These are phyloP conservation scores for Solanum pimpinellifolium DNA, from an alignment of 257 asterid species.

Conservation along the genomic window DNA sequence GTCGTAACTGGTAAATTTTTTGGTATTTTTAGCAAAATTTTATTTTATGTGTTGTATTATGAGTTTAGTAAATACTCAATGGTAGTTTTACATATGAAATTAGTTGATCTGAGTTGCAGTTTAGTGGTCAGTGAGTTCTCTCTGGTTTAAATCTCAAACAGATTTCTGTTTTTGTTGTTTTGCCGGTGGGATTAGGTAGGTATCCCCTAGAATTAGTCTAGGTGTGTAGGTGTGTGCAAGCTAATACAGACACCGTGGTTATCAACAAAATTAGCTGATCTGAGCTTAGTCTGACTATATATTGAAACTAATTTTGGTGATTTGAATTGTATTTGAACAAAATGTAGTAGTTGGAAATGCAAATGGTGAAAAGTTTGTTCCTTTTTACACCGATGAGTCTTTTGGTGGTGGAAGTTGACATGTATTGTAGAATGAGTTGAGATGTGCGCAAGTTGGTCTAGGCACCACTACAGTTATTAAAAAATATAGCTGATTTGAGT, in stretches of 20 bases:
- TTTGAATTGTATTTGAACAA: not conserved
- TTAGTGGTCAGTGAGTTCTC: not conserved
- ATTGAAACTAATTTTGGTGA: not conserved
- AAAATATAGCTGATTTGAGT: not conserved
- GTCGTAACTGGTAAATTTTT: constrained; percentile 64
- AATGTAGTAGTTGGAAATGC: not conserved
- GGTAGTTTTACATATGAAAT: not conserved
- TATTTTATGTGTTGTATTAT: not conserved
- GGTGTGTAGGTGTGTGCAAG: not conserved
- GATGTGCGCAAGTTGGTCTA: not conserved
- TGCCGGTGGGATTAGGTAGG: not conserved
- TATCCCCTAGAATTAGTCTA: not conserved
- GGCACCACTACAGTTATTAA: not conserved
- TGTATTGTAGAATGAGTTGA: not conserved
- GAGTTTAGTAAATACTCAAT: not conserved
- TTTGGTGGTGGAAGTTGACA: not conserved
- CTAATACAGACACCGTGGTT: not conserved
- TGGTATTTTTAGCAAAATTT: not conserved
- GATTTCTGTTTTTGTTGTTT: not conserved
- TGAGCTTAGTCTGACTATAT: not conserved
- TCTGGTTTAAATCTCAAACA: not conserved
- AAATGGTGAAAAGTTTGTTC: not conserved
- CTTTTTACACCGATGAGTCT: not conserved
- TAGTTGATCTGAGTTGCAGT: not conserved
- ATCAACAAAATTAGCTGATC: not conserved